Base-by-base conservation (phyloP, 352 stramenopile species). In the Phytophthora cactorum region DNA sequence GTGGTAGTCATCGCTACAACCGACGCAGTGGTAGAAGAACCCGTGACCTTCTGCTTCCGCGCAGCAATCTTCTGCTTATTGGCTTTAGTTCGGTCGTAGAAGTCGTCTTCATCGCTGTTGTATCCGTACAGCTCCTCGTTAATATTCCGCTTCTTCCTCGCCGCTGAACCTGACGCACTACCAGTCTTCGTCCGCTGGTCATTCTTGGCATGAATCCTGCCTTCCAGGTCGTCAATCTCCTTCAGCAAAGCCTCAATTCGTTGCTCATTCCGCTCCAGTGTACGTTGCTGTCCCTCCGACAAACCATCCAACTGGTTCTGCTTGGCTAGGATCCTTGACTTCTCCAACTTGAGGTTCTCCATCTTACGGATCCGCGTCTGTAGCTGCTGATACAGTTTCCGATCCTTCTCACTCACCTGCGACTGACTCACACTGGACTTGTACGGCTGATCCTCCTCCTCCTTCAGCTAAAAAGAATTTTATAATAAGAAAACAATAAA, bases 321-420 rank as follows among this genome's bases (percentile, higher is more conserved):
- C 27, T 52, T 96, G 51, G 84, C 84, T 22, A 85, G 52, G 49
- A 96, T 96, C 8, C 85, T 71, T 52, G 64, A 57, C n/a, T 56
- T 80, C 61, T 96, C 88, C 17, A 77, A 55, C 54, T 91, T 79
- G 2, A 96, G 59, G 46, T 96, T 92, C 44, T 92, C 79, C 75
- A 96, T 86, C 67, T 97, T 97, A 6, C 66, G 59, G n/a, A 96
- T 88, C 15, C 88, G 86, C 11, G 72, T 75, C 63, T 95, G 83
- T 11, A 97, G 62, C 57, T 92, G 86, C 58, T 91, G 65, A 59
- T 93, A 96, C 15, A 96, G 55, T 65, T 91, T 84, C 27, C 81
- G 70, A 52, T 96, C 88, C 59, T 95, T 93, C 11, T 78, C 78
- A 47, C 72, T 85, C 27, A 93, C 55, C 12, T 88, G 70, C 8